Evolutionary conservation across 805 yeast species (phyloP).

Genomic region (Pichia cabralensis): DNA sequence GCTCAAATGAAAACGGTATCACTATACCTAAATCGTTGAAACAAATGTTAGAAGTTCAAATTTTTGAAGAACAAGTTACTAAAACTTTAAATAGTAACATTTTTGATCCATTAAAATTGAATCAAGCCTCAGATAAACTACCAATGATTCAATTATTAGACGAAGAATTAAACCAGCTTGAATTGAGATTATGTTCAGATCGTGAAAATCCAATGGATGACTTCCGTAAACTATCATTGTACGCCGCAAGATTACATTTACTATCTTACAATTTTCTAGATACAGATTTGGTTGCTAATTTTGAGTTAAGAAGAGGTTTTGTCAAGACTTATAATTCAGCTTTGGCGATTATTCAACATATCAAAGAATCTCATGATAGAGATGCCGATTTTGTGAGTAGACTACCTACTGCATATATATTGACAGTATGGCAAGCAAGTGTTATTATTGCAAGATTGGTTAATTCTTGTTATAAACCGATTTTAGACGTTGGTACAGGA

Average conservation of each 20-base stretch:
- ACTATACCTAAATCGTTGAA: slow-evolving; percentile 50
- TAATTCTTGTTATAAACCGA: slow-evolving; percentile 61
- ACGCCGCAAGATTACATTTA: slow-evolving; percentile 72
- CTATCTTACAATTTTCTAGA: slow-evolving; percentile 76
- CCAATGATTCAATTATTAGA: slow-evolving; percentile 65
- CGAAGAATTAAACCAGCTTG: slow-evolving; percentile 69
- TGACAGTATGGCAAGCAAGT: slow-evolving; percentile 87
- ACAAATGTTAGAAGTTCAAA: slow-evolving; percentile 74
- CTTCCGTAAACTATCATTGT: slow-evolving; percentile 55
- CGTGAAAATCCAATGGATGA: slow-evolving; percentile 44
- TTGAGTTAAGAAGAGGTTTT: slow-evolving; percentile 64
- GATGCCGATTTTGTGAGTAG: slow-evolving; percentile 60
- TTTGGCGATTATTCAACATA: slow-evolving; percentile 57
- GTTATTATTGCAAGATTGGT: slow-evolving; percentile 70
- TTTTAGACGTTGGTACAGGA: slow-evolving; percentile 64
- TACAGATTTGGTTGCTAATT: slow-evolving; percentile 33
- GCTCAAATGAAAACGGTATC: slow-evolving; percentile 25
- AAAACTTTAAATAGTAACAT: slow-evolving; percentile 66
- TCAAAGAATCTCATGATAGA: slow-evolving; percentile 46
- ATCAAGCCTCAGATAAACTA: slow-evolving; percentile 58
- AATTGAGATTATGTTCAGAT: slow-evolving; percentile 37
- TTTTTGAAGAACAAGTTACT: slow-evolving; percentile 78
- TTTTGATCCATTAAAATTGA: slow-evolving; percentile 54
- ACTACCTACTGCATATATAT: slow-evolving; percentile 73
- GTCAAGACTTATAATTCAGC: slow-evolving; percentile 77